Evolutionary conservation across 345 rosid genomes (phyloP), one percentile per base, ranked within the genome.

Genomic region (Bruguiera parviflora): DNA sequence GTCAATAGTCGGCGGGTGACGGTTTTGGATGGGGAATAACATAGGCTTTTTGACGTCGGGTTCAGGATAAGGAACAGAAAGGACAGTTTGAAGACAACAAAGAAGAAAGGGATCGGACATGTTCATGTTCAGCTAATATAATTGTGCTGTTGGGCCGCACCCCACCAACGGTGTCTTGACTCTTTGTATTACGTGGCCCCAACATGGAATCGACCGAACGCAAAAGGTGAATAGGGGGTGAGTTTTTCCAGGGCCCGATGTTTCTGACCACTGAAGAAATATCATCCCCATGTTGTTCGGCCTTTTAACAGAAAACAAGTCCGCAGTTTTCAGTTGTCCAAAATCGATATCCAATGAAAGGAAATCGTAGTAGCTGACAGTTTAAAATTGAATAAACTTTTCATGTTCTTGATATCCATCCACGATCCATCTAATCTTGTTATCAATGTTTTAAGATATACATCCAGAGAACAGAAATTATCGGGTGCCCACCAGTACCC

Each of bases 1-100:
- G 65, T 64, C 63, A 63, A 53, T 16, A 58, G 65, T 43, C 61
- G 58, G 59, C 68, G 73, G 78, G 79, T 67, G 73, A 31, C 29
- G 46, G 31, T 27, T 53, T 71, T 24, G 53, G 61, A 74, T 24
- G 59, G 32, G 5, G 66, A 35, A 67, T 33, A 53, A 71, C 61
- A 31, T 11, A 47, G 1, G 29, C 32, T 25, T 19, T 58, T 46
- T 69, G 11, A 67, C 19, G 59, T 22, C 31, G 46, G 56, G 31
- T 1, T 53, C 25, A 60, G 64, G 69, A 71, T 58, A 66, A 73
- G 53, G 18, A 71, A 20, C n/a, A 24, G 65, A 64, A 64, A 43
- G 18, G 62, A 63, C 68, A 27, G 70, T 67, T 67, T 15, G 47
- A 33, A 57, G 58, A 64, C 68, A 7, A 61, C 46, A 56, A 53